A percentile compares a stretch with the other conserved stretches of the same genome.
phyloP scores from a whole-genome alignment of 495 filamentous ascomycete genomes.

The Penicillium dipodomyicola region DNA sequence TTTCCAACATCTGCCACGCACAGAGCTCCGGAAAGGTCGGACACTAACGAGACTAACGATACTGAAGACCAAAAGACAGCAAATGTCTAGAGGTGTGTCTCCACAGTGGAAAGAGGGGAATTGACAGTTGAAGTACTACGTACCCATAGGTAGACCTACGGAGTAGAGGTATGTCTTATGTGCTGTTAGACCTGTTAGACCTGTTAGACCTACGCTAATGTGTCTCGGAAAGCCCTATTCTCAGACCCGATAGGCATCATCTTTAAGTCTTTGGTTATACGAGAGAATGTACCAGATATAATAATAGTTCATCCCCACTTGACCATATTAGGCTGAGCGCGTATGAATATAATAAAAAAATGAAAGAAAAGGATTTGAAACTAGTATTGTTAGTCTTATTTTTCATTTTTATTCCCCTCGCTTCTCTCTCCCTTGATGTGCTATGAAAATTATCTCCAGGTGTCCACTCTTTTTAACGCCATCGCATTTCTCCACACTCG shows the following conservation, averaged over 20 bases:
- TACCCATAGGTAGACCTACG: too few species aligned
- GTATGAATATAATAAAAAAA: background rate
- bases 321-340: background rate
- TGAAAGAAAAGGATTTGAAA: background rate
- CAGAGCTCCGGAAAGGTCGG: conserved; percentile 1
- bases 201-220: background rate
- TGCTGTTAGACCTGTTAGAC: conserved; percentile 6
- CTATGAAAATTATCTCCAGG: background rate
- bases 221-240: conserved; percentile 8
- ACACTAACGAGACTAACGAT: background rate
- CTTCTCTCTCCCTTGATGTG: background rate
- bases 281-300: background rate
- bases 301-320: background rate
- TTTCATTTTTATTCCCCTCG: conserved; percentile 12
- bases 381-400: conserved; percentile 1
- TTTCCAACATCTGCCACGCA: conserved; percentile 6
- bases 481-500: conserved; percentile 1
- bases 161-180: conserved; percentile 1
- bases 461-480: conserved; percentile 11
- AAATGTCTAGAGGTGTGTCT: background rate
- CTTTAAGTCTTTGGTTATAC: conserved; percentile 3
- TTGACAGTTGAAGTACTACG: too few species aligned
- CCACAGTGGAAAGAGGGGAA: background rate
- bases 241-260: background rate
- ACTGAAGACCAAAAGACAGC: background rate